Evolutionary conservation across 164 flowering plant species (phyloP), one percentile per base, ranked within the genome.

Genomic region (Annona squamosa): DNA sequence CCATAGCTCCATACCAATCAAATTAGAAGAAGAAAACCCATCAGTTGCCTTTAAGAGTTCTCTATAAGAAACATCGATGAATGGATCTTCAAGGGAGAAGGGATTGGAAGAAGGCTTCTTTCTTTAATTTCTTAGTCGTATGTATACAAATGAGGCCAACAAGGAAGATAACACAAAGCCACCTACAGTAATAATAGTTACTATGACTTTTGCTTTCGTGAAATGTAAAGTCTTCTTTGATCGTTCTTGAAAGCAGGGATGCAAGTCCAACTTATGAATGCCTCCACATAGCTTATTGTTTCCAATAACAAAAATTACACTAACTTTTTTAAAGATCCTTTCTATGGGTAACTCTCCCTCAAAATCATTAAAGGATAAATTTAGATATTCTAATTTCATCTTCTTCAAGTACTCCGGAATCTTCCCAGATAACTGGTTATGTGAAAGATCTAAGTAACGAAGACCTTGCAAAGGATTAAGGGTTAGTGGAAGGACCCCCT

Each of bases 1-100:
- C 85, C 83, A 73, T 67, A 78, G 16, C 80, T 76, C 83, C 37
- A 67, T 64, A 4, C 84, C 86, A n/a, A 82, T 73, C 47, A 82
- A 44, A 75, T 80, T 82, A 1, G 18, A 68, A 5, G 70, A 57
- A 42, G 73, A 71, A 19, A 71, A 71, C 13, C 48, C 73, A 43
- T n/a, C 9, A 2, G 73, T 71, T 16, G 73, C 73, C 16, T 37
- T 71, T 7, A 44, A 44, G 5, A 71, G 65, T 3, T 71, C 73
- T 1, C 4, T 17, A 1, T 71, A 71, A 43, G 73, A 71, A 57
- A 43, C 65, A 37, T 72, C 46, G 3, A 62, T 2, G 6, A 3
- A 17, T 18, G 43, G 41, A n/a, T 9, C 73, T 2, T 41, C 57
- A 2, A 44, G 48, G 7, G 9, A n/a, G 45, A 64, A 64, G 19